Evolutionary conservation across 345 rosid genomes (phyloP).

Genomic region (Luvunga scandens): DNA sequence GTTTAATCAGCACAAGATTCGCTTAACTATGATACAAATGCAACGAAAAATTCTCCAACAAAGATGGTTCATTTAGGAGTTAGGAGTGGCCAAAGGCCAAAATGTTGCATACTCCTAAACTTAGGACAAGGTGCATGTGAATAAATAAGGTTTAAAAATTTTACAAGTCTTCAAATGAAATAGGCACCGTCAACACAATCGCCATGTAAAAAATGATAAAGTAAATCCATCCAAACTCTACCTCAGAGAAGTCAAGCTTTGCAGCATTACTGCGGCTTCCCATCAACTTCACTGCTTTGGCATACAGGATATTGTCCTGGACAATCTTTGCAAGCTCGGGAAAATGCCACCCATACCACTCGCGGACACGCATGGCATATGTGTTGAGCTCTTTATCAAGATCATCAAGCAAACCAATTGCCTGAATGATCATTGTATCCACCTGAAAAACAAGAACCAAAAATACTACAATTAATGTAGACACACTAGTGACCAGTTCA

Average conservation of each 20-base stretch:
- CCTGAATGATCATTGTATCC: slow-evolving; percentile 97
- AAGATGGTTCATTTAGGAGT: too few species aligned
- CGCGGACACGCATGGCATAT: slow-evolving; percentile 87
- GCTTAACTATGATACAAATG: neutral
- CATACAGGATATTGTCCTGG: slow-evolving; percentile 75
- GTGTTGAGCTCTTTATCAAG: slow-evolving; percentile 95
- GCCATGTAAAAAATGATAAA: neutral
- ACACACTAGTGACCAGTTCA: neutral
- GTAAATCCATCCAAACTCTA: slow-evolving; percentile 6
- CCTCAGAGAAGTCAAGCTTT: slow-evolving; percentile 89
- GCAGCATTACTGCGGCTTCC: slow-evolving; percentile 76
- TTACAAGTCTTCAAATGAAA: neutral
- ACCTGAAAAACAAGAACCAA: slow-evolving; percentile 43
- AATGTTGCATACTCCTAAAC: neutral
- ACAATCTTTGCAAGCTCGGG: slow-evolving; percentile 94
- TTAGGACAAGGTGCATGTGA: neutral
- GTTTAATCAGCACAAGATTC: neutral
- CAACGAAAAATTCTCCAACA: neutral
- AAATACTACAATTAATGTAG: neutral
- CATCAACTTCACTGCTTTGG: slow-evolving; percentile 84
- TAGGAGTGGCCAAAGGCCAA: neutral
- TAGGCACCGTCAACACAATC: neutral
- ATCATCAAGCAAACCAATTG: slow-evolving; percentile 91
- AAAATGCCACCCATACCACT: slow-evolving; percentile 99
- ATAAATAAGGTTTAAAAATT: neutral